Evolutionary conservation across 306 rosid genomes (phyloP).

Genomic region (Acacia acuminata): DNA sequence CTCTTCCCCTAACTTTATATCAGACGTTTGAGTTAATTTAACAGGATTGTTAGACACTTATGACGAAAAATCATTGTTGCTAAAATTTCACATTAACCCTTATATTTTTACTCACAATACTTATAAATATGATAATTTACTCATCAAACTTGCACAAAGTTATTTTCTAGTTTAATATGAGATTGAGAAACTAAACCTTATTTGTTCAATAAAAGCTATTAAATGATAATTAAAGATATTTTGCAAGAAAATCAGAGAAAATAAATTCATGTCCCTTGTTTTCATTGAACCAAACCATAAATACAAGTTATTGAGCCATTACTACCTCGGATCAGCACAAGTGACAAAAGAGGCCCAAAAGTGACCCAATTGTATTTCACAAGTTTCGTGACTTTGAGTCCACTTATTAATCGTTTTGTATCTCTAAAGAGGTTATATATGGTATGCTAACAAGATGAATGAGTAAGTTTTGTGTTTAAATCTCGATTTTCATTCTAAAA

Average conservation of each 20-base stretch:
- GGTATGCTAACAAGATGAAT: background rate
- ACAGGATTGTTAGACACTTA: rapidly evolving
- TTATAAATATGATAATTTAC: too few relatives aligned
- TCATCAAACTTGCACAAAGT: too few relatives aligned
- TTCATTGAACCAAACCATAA: background rate
- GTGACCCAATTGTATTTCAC: background rate
- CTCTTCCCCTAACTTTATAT: too few relatives aligned
- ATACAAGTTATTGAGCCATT: background rate
- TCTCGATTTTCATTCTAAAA: background rate
- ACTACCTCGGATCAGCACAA: background rate
- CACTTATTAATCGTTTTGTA: background rate
- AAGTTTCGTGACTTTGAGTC: background rate
- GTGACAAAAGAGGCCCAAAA: background rate
- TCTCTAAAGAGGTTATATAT: background rate
- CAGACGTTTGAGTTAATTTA: too few relatives aligned
- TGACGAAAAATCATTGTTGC: too few relatives aligned
- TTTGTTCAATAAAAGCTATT: background rate
- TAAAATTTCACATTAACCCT: too few relatives aligned
- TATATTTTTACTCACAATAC: too few relatives aligned
- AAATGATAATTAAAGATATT: background rate
- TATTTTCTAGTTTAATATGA: too few relatives aligned
- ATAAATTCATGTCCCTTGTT: background rate
- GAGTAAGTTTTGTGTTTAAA: background rate
- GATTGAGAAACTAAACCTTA: too few relatives aligned
- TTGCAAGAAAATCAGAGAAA: background rate